Conservation (phyloP, 2,329 filamentous ascomycete species). For the Aspergillus arachidicola region DNA sequence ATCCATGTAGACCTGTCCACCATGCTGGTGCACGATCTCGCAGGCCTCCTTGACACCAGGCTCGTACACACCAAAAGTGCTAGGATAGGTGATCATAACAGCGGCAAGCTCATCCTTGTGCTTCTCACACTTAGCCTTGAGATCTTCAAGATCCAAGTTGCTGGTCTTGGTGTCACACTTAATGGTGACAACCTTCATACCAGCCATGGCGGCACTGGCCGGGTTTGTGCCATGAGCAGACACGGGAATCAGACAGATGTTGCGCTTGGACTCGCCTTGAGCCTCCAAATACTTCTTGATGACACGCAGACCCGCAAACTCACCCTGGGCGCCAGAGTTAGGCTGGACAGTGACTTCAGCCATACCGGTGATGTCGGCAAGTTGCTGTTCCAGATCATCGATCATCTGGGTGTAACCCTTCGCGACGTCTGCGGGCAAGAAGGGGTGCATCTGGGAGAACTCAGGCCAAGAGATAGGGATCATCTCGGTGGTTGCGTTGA, state of each 20-base stretch:
- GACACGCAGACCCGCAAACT: slow-evolving; percentile 85
- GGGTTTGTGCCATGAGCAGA: slow-evolving; percentile 97
- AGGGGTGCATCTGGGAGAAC: slow-evolving; percentile 80
- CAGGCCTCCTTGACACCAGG: slow-evolving; percentile 84
- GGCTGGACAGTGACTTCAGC: slow-evolving; percentile 87
- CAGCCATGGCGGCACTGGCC: slow-evolving; percentile 91
- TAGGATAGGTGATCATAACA: slow-evolving; percentile 97
- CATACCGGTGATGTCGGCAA: slow-evolving; percentile 85
- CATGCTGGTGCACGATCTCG: slow-evolving; percentile 80
- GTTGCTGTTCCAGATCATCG: slow-evolving; percentile 70
- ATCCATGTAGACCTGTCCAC: slow-evolving; percentile 97
- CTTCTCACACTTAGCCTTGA: slow-evolving; percentile 86
- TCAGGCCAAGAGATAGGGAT: slow-evolving; percentile 76
- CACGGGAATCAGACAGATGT: slow-evolving; percentile 91
- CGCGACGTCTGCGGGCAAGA: slow-evolving; percentile 65
- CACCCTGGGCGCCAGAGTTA: slow-evolving; percentile 94
- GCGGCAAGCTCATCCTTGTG: slow-evolving; percentile 82
- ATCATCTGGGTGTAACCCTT: slow-evolving; percentile 73
- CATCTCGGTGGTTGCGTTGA: slow-evolving; percentile 94
- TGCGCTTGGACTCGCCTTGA: slow-evolving; percentile 66
- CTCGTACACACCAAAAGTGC: slow-evolving; percentile 94
- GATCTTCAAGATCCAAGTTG: slow-evolving; percentile 83
- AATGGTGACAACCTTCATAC: slow-evolving; percentile 89
- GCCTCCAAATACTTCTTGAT: slow-evolving; percentile 83
- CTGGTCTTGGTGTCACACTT: slow-evolving; percentile 87